phyloP scores from a whole-genome alignment of 257 asterid species.

The Lantana camara region DNA sequence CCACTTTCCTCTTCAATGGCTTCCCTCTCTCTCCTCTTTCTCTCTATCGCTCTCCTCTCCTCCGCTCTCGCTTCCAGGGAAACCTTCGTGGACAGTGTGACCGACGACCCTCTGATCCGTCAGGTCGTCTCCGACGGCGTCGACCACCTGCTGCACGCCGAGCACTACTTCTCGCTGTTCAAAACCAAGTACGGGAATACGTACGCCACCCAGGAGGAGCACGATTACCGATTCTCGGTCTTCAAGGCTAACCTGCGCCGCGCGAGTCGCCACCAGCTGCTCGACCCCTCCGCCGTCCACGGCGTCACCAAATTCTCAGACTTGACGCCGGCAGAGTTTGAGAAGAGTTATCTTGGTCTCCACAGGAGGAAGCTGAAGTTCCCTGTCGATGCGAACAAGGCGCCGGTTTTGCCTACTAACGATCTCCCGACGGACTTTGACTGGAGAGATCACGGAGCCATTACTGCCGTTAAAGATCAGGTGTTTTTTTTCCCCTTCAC shows the following conservation, averaged over 20 bases:
- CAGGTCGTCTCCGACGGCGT: slow-evolving; percentile 75
- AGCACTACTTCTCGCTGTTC: slow-evolving; percentile 70
- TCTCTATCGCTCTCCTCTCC: slow-evolving; percentile 37
- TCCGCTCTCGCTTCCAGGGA: slow-evolving; percentile 31
- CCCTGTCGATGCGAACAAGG: slow-evolving; percentile 62
- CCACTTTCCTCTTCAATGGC: slow-evolving; percentile 44
- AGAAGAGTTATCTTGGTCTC: slow-evolving; percentile 59
- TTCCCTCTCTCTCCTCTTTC: slow-evolving; percentile 27
- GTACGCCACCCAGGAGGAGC: slow-evolving; percentile 75
- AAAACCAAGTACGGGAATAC: slow-evolving; percentile 55
- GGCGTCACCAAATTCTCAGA: slow-evolving; percentile 88
- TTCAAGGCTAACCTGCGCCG: slow-evolving; percentile 82
- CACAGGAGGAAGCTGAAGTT: slow-evolving; percentile 45
- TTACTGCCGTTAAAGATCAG: slow-evolving; percentile 82
- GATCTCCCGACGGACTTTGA: slow-evolving; percentile 73
- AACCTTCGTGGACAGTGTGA: slow-evolving; percentile 15
- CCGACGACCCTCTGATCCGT: slow-evolving; percentile 66
- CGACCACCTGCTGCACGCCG: slow-evolving; percentile 63
- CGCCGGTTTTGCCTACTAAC: slow-evolving; percentile 71
- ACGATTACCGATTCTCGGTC: slow-evolving; percentile 68
- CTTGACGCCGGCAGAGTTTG: slow-evolving; percentile 76
- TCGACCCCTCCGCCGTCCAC: slow-evolving; percentile 82
- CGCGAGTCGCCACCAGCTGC: slow-evolving; percentile 72
- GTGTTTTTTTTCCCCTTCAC: slow-evolving; percentile 29
- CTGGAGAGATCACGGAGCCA: slow-evolving; percentile 93